Evolutionary conservation across 257 asterid species (phyloP).

Genomic region (Avicennia marina): DNA sequence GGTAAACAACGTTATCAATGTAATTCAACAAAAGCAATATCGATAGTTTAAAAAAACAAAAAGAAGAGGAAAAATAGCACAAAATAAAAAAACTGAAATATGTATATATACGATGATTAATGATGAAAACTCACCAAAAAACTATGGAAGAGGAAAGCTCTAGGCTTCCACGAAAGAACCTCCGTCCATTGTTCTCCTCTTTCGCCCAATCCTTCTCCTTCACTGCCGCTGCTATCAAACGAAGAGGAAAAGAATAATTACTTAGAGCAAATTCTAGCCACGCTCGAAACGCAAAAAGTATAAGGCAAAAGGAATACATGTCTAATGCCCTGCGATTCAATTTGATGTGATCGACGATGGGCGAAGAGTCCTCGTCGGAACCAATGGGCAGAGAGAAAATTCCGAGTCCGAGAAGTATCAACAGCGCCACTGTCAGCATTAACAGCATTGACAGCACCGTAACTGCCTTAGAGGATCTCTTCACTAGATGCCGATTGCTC

Average conservation of each 20-base stretch:
- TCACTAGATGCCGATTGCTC: constrained; percentile 43
- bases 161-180: constrained; percentile 73
- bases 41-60: neutral
- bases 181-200: constrained; percentile 72
- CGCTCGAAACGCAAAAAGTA: neutral
- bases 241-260: neutral
- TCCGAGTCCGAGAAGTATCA: constrained; percentile 65
- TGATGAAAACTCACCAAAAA: constrained; percentile 63
- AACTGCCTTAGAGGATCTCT: constrained; percentile 51
- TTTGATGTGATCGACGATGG: constrained; percentile 36
- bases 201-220: constrained; percentile 43
- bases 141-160: constrained; percentile 70
- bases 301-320: constrained; percentile 22
- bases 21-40: too few species aligned
- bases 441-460: constrained; percentile 54
- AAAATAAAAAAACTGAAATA: neutral
- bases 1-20: neutral
- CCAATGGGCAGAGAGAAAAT: constrained; percentile 56
- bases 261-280: too few species aligned
- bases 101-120: too few species aligned
- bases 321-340: constrained; percentile 46
- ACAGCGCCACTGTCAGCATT: constrained; percentile 55
- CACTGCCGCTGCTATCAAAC: constrained; percentile 18
- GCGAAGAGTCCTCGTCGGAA: constrained; percentile 35
- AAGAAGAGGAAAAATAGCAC: neutral